Evolutionary conservation across 2,329 filamentous ascomycete species (phyloP).

Genomic region (Myotisia sp.): DNA sequence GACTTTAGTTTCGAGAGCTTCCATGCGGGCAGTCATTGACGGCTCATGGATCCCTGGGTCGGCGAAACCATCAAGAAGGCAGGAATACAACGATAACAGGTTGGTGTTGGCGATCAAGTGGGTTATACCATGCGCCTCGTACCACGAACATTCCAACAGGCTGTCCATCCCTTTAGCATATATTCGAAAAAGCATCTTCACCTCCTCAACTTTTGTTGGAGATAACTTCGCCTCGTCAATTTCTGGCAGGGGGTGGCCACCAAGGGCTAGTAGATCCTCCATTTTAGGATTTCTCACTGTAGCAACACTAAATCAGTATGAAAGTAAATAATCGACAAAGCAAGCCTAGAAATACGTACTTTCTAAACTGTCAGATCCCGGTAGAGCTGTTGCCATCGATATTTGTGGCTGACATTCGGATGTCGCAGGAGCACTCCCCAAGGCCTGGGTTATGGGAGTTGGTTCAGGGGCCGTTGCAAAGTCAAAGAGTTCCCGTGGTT

Average conservation of each 20-base stretch:
- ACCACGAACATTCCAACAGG: slow-evolving; percentile 77
- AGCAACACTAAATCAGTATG: neutral
- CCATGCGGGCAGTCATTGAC: slow-evolving; percentile 24
- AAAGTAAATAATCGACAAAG: neutral
- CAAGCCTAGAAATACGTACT: slow-evolving; percentile 2
- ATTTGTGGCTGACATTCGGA: slow-evolving; percentile 6
- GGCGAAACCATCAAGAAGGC: slow-evolving; percentile 42
- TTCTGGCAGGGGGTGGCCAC: slow-evolving; percentile 44
- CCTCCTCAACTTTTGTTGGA: slow-evolving; percentile 44
- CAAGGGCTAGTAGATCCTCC: slow-evolving; percentile 55
- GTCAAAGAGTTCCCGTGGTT: slow-evolving; percentile 2
- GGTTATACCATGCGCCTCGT: slow-evolving; percentile 42
- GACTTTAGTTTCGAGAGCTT: slow-evolving; percentile 45
- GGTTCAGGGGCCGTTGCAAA: slow-evolving; percentile 1
- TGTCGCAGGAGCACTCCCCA: slow-evolving; percentile 1
- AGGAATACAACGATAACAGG: slow-evolving; percentile 52
- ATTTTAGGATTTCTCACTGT: slow-evolving; percentile 55
- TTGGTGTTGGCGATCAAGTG: slow-evolving; percentile 41
- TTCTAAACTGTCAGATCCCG: slow-evolving; percentile 8
- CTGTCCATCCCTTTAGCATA: slow-evolving; percentile 61
- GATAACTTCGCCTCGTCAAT: slow-evolving; percentile 37
- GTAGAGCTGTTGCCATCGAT: slow-evolving; percentile 9
- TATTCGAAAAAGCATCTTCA: slow-evolving; percentile 58
- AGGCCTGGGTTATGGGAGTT: neutral
- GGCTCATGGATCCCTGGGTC: slow-evolving; percentile 26